Conservation (phyloP, 108 stramenopile genomes). For the Cyclostephanos tholiformis region DNA sequence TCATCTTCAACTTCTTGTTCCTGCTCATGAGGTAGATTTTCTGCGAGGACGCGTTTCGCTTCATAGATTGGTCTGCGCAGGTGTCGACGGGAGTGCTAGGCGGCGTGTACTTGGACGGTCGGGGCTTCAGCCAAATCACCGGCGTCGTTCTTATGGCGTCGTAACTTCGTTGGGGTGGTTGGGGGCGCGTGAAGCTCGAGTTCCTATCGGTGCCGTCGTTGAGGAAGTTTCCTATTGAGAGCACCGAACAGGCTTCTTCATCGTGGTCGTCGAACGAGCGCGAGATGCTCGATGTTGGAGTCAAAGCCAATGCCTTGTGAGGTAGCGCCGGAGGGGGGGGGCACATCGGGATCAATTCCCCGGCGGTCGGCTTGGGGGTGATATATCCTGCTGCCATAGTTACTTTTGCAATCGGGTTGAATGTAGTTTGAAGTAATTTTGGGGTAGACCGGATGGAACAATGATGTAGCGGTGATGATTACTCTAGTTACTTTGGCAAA, state of each 20-base stretch:
- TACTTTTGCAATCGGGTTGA: neutral
- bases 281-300: neutral
- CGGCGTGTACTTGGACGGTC: conserved; percentile 1
- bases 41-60: conserved; percentile 1
- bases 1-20: neutral
- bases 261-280: neutral
- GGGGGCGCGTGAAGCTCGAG: neutral
- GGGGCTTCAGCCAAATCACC: neutral
- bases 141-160: neutral
- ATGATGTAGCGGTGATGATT: no score
- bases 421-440: neutral
- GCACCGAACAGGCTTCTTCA: neutral
- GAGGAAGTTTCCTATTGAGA: neutral
- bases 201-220: neutral
- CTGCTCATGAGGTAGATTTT: conserved; percentile 1
- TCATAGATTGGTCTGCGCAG: neutral
- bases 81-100: neutral
- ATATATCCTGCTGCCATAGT: neutral
- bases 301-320: neutral
- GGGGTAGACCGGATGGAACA: neutral
- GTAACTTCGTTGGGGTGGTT: neutral
- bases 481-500: no score
- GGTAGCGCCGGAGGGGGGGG: neutral
- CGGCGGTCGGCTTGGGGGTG: neutral
- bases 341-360: neutral